Evolutionary conservation across 495 filamentous ascomycete genomes (phyloP).

Genomic region (Penicillium herquei): DNA sequence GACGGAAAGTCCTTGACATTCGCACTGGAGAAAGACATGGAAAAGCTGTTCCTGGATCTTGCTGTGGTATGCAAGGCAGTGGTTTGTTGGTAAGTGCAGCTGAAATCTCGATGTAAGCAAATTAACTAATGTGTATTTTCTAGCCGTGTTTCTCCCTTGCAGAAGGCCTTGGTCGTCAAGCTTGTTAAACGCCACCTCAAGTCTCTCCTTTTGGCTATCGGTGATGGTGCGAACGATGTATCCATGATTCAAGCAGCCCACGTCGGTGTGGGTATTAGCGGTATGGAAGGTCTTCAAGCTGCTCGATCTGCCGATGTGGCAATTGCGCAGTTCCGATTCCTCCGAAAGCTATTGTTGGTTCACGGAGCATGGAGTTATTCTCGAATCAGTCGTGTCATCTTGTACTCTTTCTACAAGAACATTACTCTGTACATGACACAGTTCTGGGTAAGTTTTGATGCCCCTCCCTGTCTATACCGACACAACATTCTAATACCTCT

Average conservation of each 20-base stretch:
- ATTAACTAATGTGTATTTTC: slow-evolving; percentile 25
- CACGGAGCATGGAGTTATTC: slow-evolving; percentile 98
- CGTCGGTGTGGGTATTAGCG: slow-evolving; percentile 97
- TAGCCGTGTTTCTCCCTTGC: slow-evolving; percentile 89
- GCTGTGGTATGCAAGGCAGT: slow-evolving; percentile 97
- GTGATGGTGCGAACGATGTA: slow-evolving; percentile 97
- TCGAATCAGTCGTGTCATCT: slow-evolving; percentile 90
- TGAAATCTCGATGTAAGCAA: slow-evolving; percentile 37
- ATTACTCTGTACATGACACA: slow-evolving; percentile 98
- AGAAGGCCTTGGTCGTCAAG: slow-evolving; percentile 98
- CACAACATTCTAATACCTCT: slow-evolving; percentile 30
- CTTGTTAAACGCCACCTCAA: slow-evolving; percentile 95
- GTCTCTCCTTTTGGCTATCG: slow-evolving; percentile 90
- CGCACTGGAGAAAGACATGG: slow-evolving; percentile 89
- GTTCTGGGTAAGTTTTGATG: slow-evolving; percentile 73
- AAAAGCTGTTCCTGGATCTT: slow-evolving; percentile 90
- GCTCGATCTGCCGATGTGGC: slow-evolving; percentile 94
- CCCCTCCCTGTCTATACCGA: not conserved
- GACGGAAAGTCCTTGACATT: slow-evolving; percentile 94
- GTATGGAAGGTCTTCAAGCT: slow-evolving; percentile 97
- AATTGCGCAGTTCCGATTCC: slow-evolving; percentile 94
- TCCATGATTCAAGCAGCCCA: slow-evolving; percentile 99
- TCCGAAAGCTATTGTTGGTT: slow-evolving; percentile 91
- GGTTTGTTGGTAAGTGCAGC: slow-evolving; percentile 66
- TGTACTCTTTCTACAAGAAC: slow-evolving; percentile 99